Evolutionary conservation across 2,329 filamentous ascomycete genomes (phyloP).

Genomic region (Atkinsonella hypoxylon): DNA sequence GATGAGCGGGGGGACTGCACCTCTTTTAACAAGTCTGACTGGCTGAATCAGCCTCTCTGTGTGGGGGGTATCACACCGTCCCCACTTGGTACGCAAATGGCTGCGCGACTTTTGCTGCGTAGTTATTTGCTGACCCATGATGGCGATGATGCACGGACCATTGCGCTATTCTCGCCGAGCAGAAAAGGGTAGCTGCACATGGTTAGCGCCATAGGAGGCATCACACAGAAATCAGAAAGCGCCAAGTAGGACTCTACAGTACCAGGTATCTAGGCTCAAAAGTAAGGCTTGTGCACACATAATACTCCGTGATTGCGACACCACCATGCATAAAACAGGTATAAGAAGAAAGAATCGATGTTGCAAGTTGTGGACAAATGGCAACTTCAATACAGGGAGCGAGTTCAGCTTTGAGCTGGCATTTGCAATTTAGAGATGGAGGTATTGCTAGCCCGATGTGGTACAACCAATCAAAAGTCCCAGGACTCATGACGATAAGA

Average conservation of each 20-base stretch:
- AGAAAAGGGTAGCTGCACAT: no score
- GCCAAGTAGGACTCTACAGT: no score
- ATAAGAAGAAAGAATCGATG: no score
- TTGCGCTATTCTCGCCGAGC: neutral
- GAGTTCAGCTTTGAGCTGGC: neutral
- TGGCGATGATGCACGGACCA: slow-evolving; percentile 16
- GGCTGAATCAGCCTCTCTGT: slow-evolving; percentile 33
- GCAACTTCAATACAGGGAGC: no score
- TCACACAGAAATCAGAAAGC: neutral
- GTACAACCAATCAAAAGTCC: neutral
- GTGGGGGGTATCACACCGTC: slow-evolving; percentile 20
- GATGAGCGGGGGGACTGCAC: slow-evolving; percentile 26
- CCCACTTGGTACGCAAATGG: slow-evolving; percentile 13
- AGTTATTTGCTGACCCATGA: slow-evolving; percentile 21
- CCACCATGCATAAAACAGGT: no score
- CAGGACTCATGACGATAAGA: neutral
- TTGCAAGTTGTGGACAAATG: neutral
- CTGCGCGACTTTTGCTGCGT: slow-evolving; percentile 9
- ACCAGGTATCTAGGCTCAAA: no score
- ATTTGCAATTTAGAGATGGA: neutral
- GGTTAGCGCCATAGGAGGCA: no score
- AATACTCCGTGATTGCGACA: no score
- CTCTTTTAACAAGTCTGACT: slow-evolving; percentile 35
- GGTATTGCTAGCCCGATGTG: neutral
- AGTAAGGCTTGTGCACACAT: no score